A percentile compares a stretch with the other conserved stretches of the same genome.
phyloP scores from a whole-genome alignment of 805 yeast genomes.

The Candida argentea region DNA sequence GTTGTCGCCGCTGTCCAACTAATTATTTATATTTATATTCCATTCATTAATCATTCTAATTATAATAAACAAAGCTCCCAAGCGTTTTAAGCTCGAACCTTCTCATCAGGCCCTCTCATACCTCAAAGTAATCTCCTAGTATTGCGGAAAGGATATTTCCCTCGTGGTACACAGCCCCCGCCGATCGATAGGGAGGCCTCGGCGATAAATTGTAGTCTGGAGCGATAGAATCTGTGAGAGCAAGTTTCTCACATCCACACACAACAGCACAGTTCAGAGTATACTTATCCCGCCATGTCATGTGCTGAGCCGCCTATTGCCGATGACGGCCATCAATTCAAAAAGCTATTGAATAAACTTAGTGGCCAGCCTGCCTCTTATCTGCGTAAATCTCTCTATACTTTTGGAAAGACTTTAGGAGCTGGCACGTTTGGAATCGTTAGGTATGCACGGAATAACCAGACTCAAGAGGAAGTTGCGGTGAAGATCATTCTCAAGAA shows the following conservation, averaged over 20 bases:
- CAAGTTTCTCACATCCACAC: background rate
- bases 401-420: slow-evolving; percentile 77
- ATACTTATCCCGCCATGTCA: background rate
- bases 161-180: too few species aligned
- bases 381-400: slow-evolving; percentile 55
- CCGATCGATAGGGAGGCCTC: too few species aligned
- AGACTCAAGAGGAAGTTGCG: slow-evolving; percentile 64
- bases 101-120: too few species aligned
- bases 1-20: too few species aligned
- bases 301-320: background rate
- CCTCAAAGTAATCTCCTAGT: too few species aligned
- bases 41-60: too few species aligned
- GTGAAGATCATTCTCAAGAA: slow-evolving; percentile 82
- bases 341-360: slow-evolving; percentile 40
- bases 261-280: background rate
- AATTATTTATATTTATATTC: too few species aligned
- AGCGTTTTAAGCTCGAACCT: too few species aligned
- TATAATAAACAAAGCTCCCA: too few species aligned
- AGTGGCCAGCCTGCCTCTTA: slow-evolving; percentile 69
- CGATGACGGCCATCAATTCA: slow-evolving; percentile 11
- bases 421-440: slow-evolving; percentile 96
- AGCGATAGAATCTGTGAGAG: too few species aligned
- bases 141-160: too few species aligned
- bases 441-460: slow-evolving; percentile 52
- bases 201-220: too few species aligned